Evolutionary conservation across 2,329 filamentous ascomycete genomes (phyloP).

Genomic region (Fusarium chaquense): DNA sequence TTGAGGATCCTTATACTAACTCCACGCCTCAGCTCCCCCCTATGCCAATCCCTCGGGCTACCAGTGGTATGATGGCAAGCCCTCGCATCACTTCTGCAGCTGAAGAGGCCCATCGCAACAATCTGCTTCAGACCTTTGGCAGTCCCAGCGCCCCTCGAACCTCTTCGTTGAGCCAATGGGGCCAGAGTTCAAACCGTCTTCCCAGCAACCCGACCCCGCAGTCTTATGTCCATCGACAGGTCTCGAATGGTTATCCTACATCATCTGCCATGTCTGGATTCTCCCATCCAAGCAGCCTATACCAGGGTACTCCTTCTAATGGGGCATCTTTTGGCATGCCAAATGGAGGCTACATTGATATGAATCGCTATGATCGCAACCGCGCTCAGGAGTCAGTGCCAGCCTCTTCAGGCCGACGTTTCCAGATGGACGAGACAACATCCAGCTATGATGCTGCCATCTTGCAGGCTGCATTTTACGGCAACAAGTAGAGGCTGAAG

Average conservation of each 20-base stretch:
- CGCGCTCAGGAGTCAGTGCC: constrained; percentile 33
- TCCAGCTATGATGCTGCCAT: constrained; percentile 54
- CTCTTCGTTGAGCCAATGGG: constrained; percentile 51
- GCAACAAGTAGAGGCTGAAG: constrained; percentile 40
- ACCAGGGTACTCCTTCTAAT: constrained; percentile 59
- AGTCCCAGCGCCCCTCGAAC: constrained; percentile 46
- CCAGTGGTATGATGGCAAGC: constrained; percentile 37
- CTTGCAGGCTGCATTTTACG: constrained; percentile 51
- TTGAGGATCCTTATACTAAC: constrained; percentile 52
- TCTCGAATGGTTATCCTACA: constrained; percentile 29
- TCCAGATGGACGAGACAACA: constrained; percentile 52
- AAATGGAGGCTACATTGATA: constrained; percentile 21
- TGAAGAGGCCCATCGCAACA: constrained; percentile 52
- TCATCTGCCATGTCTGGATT: constrained; percentile 55
- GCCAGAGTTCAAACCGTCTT: constrained; percentile 41
- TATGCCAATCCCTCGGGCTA: constrained; percentile 18
- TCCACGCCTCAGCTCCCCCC: constrained; percentile 41
- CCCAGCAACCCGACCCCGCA: constrained; percentile 35
- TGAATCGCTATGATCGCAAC: constrained; percentile 34
- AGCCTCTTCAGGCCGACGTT: constrained; percentile 41
- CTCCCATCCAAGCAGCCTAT: constrained; percentile 64
- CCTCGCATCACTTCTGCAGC: constrained; percentile 37
- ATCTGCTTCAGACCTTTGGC: constrained; percentile 53
- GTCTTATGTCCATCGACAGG: constrained; percentile 36
- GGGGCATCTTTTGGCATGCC: constrained; percentile 38